Base-by-base conservation (phyloP, 2,329 filamentous ascomycete genomes). In the Alternaria atra region DNA sequence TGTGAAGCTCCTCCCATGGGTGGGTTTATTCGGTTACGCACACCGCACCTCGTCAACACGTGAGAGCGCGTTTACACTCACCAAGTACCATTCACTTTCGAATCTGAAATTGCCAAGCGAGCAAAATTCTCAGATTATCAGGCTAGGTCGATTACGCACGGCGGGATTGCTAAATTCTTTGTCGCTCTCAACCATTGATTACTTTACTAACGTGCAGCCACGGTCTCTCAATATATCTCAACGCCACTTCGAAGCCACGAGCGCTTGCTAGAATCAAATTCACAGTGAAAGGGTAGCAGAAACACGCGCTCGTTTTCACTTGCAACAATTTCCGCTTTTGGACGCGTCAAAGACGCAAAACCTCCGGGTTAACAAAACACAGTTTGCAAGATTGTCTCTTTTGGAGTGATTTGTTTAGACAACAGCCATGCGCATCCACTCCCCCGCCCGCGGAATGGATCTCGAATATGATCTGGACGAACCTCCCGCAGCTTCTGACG, bases 311-410 rank as follows among this genome's bases (percentile, higher is more conserved):
- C 6, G 13, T n/a, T 35, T 27, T 6, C 6, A 37, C 3, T 12
- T 4, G 20, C 32, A 27, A 25, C 1, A 13, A 37, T 50, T 20
- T 5, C 32, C 13, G 13, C 13, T 35, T 50, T 35, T 37, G 32
- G 46, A 27, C 8, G 32, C 32, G 32, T 25, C 0, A 27, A 50
- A 50, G 46, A 50, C 20, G 13, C n/a, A 37, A n/a, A 1, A 20
- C n/a, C 34, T 15, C 30, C 42, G 44, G 42, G 27, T 34, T 52
- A 29, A 55, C 17, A 20, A 25, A n/a, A 57, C 39, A 57, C 52
- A 20, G 53, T 63, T 66, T 68, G 61, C 32, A 63, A 48, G n/a
- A 8, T 55, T 60, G 39, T 35, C 50, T 43, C 12, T 57, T 35
- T 53, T 2, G 37, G 39, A 3, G 30, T 30, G 8, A 34, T 34